phyloP scores from a whole-genome alignment of 805 yeast species.

The Nakazawaea populi region DNA sequence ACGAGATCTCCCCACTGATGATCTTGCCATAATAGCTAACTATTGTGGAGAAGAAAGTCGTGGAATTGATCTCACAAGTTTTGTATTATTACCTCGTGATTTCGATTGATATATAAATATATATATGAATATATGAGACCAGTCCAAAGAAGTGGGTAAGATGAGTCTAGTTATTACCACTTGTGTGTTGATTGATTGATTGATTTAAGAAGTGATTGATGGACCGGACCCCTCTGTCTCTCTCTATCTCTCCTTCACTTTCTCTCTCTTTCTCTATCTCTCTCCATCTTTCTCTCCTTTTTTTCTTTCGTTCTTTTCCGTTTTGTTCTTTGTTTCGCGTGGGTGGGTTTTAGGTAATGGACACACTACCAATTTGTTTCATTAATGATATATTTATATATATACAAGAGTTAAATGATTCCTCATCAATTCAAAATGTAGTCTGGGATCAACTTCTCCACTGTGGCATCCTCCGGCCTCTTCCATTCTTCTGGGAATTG shows the following conservation, averaged over 20 bases:
- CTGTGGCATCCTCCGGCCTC: constrained; percentile 67
- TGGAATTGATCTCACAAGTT: too few relatives aligned
- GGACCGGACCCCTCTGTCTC: neutral
- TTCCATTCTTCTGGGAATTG: constrained; percentile 79
- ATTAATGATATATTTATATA: neutral
- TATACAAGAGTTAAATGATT: neutral
- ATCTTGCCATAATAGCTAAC: constrained; percentile 7
- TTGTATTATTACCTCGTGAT: too few relatives aligned
- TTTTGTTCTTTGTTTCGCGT: too few relatives aligned
- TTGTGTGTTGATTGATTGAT: neutral
- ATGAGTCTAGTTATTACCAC: neutral
- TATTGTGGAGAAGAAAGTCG: too few relatives aligned
- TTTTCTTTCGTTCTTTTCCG: too few relatives aligned
- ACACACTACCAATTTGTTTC: neutral
- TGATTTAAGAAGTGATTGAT: neutral
- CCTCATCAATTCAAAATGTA: neutral
- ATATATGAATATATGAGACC: too few relatives aligned
- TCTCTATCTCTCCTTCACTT: too few relatives aligned
- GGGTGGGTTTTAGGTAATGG: too few relatives aligned
- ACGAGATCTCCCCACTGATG: constrained; percentile 6
- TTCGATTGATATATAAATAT: too few relatives aligned
- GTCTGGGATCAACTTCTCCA: constrained; percentile 26
- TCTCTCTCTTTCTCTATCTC: too few relatives aligned
- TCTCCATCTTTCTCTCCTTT: too few relatives aligned
- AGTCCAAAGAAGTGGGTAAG: too few relatives aligned